These are phyloP conservation scores for Botrytis hyacinthi DNA, from an alignment of 2,329 filamentous ascomycete species.

Conservation along the genomic window DNA sequence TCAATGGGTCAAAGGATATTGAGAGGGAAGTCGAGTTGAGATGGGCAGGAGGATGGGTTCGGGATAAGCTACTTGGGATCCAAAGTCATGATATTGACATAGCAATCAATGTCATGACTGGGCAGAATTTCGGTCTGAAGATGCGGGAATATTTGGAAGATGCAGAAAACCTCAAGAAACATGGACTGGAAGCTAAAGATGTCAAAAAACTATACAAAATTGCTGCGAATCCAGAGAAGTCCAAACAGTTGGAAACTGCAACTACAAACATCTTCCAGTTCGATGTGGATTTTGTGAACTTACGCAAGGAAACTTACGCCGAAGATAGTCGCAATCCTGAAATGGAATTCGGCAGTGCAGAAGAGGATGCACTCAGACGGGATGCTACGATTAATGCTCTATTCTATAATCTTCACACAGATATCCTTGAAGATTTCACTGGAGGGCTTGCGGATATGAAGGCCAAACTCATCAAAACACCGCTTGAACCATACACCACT, in stretches of 20 bases:
- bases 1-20: slow-evolving; percentile 52
- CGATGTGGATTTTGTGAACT: slow-evolving; percentile 91
- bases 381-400: slow-evolving; percentile 95
- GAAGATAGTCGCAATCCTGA: slow-evolving; percentile 87
- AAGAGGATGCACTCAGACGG: slow-evolving; percentile 83
- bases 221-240: slow-evolving; percentile 89
- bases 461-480: slow-evolving; percentile 73
- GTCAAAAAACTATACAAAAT: slow-evolving; percentile 83
- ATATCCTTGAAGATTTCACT: slow-evolving; percentile 80
- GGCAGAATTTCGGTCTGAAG: slow-evolving; percentile 68
- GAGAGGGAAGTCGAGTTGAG: slow-evolving; percentile 62
- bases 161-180: slow-evolving; percentile 58
- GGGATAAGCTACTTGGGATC: slow-evolving; percentile 74
- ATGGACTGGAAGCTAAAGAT: slow-evolving; percentile 56
- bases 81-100: slow-evolving; percentile 80
- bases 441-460: slow-evolving; percentile 74
- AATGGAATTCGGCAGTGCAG: slow-evolving; percentile 89
- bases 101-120: slow-evolving; percentile 83
- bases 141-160: slow-evolving; percentile 67
- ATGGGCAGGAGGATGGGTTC: slow-evolving; percentile 85
- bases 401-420: slow-evolving; percentile 88
- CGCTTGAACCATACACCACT: slow-evolving; percentile 82
- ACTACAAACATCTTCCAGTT: slow-evolving; percentile 81
- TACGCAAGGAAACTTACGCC: slow-evolving; percentile 86
- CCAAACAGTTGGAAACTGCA: slow-evolving; percentile 91